phyloP scores from a whole-genome alignment of 2,329 filamentous ascomycete genomes.

The Lachnellula hyalina region DNA sequence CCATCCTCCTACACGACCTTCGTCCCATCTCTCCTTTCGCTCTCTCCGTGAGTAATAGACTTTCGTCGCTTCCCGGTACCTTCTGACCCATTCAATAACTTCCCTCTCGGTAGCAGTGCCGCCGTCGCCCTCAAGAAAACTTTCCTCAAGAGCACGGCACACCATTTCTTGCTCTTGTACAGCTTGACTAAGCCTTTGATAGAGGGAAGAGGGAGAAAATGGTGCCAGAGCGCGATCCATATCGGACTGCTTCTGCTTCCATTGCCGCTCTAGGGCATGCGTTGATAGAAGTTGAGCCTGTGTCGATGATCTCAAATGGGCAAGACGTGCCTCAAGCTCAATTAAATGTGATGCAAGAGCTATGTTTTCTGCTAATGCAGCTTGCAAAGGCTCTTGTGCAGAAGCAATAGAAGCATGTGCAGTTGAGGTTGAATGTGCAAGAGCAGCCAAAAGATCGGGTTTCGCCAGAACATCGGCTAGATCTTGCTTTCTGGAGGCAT shows the following conservation, averaged over 20 bases:
- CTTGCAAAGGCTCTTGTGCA: constrained; percentile 59
- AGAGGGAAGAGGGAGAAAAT: constrained; percentile 82
- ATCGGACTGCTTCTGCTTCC: constrained; percentile 80
- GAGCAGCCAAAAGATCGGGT: constrained; percentile 63
- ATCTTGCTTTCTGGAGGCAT: constrained; percentile 62
- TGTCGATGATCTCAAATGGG: constrained; percentile 60
- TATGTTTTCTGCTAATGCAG: constrained; percentile 66
- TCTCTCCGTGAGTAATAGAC: constrained; percentile 76
- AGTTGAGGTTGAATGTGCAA: constrained; percentile 61
- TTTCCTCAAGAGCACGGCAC: constrained; percentile 82
- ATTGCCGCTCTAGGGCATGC: constrained; percentile 85
- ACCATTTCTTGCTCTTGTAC: constrained; percentile 78
- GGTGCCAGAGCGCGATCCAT: constrained; percentile 81
- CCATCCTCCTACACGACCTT: constrained; percentile 93
- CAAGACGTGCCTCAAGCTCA: constrained; percentile 52
- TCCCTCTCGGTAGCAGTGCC: constrained; percentile 70
- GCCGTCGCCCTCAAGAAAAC: constrained; percentile 60
- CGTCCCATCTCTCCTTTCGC: constrained; percentile 90
- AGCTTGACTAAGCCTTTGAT: constrained; percentile 70
- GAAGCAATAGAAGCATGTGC: constrained; percentile 66
- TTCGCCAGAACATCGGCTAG: constrained; percentile 64
- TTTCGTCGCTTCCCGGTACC: constrained; percentile 75
- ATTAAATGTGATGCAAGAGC: constrained; percentile 59
- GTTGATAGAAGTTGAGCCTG: constrained; percentile 79
- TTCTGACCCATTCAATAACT: constrained; percentile 74